Percentiles rank a stretch among this genome's conserved stretches.
Conservation (phyloP, 805 yeast genomes). For the Starmerella powellii region DNA sequence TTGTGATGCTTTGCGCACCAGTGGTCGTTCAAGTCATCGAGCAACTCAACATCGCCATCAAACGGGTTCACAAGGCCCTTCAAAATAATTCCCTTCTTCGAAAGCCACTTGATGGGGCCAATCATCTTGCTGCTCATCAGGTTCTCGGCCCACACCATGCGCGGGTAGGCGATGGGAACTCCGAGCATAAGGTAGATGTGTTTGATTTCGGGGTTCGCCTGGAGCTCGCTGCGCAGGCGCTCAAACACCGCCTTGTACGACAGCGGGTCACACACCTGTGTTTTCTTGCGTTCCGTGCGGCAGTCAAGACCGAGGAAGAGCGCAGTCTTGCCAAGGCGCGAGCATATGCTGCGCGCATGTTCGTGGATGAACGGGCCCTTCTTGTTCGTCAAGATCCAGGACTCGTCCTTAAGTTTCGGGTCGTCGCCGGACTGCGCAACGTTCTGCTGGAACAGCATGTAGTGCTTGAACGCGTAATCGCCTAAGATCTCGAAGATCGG, state of each 20-base stretch:
- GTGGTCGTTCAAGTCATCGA: constrained; percentile 91
- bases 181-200: constrained; percentile 79
- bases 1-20: constrained; percentile 92
- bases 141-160: constrained; percentile 82
- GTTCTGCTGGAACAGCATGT: constrained; percentile 87
- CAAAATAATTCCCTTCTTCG: constrained; percentile 36
- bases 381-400: constrained; percentile 50
- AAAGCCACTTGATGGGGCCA: constrained; percentile 49
- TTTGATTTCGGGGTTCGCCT: constrained; percentile 42
- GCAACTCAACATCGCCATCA: constrained; percentile 80
- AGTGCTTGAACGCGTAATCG: constrained; percentile 66
- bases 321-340: constrained; percentile 62
- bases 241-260: constrained; percentile 53
- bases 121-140: constrained; percentile 45
- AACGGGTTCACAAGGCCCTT: constrained; percentile 78
- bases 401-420: constrained; percentile 34
- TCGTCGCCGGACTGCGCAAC: constrained; percentile 36
- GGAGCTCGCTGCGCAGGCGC: constrained; percentile 47
- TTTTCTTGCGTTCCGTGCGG: constrained; percentile 71
- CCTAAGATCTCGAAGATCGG: constrained; percentile 65
- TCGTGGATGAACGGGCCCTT: constrained; percentile 62
- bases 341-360: constrained; percentile 53
- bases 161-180: constrained; percentile 89
- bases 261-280: constrained; percentile 40
- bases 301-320: constrained; percentile 78